Base-by-base conservation (phyloP, 768 basidiomycete genomes). In the Mycena amicta region DNA sequence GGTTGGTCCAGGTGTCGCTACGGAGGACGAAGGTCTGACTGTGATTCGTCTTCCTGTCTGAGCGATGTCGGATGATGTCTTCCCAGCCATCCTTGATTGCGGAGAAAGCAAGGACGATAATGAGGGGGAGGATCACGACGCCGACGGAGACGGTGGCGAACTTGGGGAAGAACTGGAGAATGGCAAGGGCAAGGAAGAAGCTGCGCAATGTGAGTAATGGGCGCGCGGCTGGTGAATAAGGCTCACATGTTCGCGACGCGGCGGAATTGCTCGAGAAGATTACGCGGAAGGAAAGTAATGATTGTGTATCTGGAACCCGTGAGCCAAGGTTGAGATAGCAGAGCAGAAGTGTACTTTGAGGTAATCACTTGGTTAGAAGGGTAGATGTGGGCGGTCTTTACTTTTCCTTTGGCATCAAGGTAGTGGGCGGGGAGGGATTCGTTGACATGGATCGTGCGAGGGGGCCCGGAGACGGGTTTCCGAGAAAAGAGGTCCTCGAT, bases 71-170 rank as follows among this genome's bases (percentile, higher is more conserved):
- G 71, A 98, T 97, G 64, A 97, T 75, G 71, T 99, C 97, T 72
- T 99, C 97, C 73, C 96, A 99, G 0, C 82, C 95, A 74, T 98
- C 97, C 75, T 99, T 99, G 56, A 88, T 63, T 0, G 87, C 95
- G 0, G 95, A 95, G 68, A 98, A 91, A 26, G 77, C 77, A 50
- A 98, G 76, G 33, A 99, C 92, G 68, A 91, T 86, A 65, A 98
- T 72, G 31, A 99, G 81, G 2, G 97, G 97, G 0, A 98, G 75
- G 56, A 98, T 84, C 57, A 96, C 95, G 31, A 98, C 83, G 29
- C 92, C 96, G 2, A 95, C 93, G 0, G 91, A 93, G 65, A 98
- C 93, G 31, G 97, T 98, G 3, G 90, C 86, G 78, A 99, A 99
- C 66, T 91, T 88, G 52, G 66, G 15, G 63, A 66, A 50, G 68